Evolutionary conservation across 495 filamentous ascomycete genomes (phyloP).

Genomic region (Lepidopterella palustris): DNA sequence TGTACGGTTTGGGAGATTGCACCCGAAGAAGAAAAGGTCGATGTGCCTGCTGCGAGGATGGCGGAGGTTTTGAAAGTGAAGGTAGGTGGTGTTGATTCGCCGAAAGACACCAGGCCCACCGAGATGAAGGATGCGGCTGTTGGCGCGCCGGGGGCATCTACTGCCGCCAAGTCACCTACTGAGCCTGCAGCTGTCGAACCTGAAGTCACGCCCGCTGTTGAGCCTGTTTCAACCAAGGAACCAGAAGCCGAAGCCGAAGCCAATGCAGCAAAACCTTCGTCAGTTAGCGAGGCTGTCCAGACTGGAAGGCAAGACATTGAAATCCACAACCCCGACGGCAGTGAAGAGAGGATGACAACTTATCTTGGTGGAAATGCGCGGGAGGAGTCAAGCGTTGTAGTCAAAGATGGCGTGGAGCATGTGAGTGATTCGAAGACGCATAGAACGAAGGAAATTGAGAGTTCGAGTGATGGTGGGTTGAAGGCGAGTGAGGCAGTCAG

Average conservation of each 20-base stretch:
- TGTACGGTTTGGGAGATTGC: conserved; percentile 48
- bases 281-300: conserved; percentile 19
- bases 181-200: neutral
- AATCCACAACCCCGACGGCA: conserved; percentile 6
- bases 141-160: neutral
- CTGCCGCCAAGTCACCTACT: neutral
- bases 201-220: neutral
- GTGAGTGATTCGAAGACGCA: neutral
- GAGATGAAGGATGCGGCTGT: neutral
- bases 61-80: neutral
- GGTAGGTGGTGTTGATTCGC: neutral
- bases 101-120: neutral
- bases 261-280: neutral
- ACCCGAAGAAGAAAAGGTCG: conserved; percentile 41
- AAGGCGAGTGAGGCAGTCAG: neutral
- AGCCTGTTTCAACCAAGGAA: neutral
- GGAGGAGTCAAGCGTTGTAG: conserved; percentile 16
- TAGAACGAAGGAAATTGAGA: neutral
- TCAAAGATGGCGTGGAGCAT: conserved; percentile 12
- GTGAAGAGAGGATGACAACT: conserved; percentile 22
- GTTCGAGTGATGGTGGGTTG: neutral
- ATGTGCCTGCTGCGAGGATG: conserved; percentile 32
- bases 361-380: conserved; percentile 20
- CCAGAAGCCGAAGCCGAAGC: conserved; percentile 2
- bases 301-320: conserved; percentile 21